Evolutionary conservation across 2,329 filamentous ascomycete species (phyloP).

Genomic region (Sporothrix pallida): DNA sequence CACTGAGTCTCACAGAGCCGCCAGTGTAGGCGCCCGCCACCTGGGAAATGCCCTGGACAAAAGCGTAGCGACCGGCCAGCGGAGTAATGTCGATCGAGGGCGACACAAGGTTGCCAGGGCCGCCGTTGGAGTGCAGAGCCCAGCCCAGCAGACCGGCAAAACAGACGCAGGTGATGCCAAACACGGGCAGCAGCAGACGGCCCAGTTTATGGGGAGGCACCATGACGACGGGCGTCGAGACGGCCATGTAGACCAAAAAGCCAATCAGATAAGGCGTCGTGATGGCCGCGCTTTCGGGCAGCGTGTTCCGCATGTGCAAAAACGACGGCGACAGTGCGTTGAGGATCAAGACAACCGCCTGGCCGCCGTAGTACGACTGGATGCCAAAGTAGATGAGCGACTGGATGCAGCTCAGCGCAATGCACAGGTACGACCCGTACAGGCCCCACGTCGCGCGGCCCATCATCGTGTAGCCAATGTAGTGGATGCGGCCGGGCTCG

Average conservation of each 20-base stretch:
- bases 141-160: constrained; percentile 27
- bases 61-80: constrained; percentile 18
- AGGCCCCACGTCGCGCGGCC: constrained; percentile 23
- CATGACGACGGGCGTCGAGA: constrained; percentile 14
- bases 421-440: constrained; percentile 23
- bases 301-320: constrained; percentile 25
- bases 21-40: constrained; percentile 22
- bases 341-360: constrained; percentile 17
- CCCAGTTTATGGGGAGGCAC: constrained; percentile 22
- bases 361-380: constrained; percentile 27
- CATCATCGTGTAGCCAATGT: constrained; percentile 29
- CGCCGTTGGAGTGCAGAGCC: constrained; percentile 24
- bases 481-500: constrained; percentile 24
- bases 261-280: constrained; percentile 23
- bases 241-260: constrained; percentile 19
- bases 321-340: constrained; percentile 18
- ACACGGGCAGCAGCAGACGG: constrained; percentile 22
- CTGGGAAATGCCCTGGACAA: constrained; percentile 25
- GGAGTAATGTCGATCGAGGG: constrained; percentile 15
- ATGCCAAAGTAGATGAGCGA: constrained; percentile 28
- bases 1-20: constrained; percentile 4
- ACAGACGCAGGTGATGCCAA: constrained; percentile 21
- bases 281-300: constrained; percentile 23
- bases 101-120: constrained; percentile 13
- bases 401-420: constrained; percentile 23